phyloP scores from a whole-genome alignment of 441 rosid genomes.

The Pelargonium exstipulatum region DNA sequence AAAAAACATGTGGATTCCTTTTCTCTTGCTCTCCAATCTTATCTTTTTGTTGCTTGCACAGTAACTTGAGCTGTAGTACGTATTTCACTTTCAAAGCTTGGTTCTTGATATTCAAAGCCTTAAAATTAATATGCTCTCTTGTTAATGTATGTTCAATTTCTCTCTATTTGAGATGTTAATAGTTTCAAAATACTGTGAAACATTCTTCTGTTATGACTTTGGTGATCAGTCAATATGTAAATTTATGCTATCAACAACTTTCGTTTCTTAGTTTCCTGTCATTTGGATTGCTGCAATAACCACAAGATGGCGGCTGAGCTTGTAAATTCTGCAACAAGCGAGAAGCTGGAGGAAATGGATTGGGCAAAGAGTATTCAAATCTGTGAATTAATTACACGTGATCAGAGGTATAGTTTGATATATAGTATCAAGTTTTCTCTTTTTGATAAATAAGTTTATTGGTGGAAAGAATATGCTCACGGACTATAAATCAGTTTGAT shows the following conservation, averaged over 20 bases:
- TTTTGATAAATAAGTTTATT: not conserved
- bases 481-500: no score
- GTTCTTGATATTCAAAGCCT: not conserved
- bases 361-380: slow-evolving; percentile 89
- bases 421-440: not conserved
- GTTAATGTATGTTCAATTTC: not conserved
- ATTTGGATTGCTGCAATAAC: slow-evolving; percentile 24
- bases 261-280: slow-evolving; percentile 2
- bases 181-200: not conserved
- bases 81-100: not conserved
- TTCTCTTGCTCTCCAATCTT: not conserved
- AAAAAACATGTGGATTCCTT: not conserved
- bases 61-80: not conserved
- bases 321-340: slow-evolving; percentile 75
- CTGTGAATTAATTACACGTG: slow-evolving; percentile 75
- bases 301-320: slow-evolving; percentile 82
- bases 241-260: not conserved
- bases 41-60: not conserved
- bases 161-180: not conserved
- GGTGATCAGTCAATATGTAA: not conserved
- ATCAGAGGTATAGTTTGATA: slow-evolving; percentile 47
- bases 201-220: not conserved
- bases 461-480: no score
- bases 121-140: not conserved
- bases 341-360: slow-evolving; percentile 72